Conservation (phyloP, 2,329 filamentous ascomycete genomes). For the Ceratocystis eucalypticola region DNA sequence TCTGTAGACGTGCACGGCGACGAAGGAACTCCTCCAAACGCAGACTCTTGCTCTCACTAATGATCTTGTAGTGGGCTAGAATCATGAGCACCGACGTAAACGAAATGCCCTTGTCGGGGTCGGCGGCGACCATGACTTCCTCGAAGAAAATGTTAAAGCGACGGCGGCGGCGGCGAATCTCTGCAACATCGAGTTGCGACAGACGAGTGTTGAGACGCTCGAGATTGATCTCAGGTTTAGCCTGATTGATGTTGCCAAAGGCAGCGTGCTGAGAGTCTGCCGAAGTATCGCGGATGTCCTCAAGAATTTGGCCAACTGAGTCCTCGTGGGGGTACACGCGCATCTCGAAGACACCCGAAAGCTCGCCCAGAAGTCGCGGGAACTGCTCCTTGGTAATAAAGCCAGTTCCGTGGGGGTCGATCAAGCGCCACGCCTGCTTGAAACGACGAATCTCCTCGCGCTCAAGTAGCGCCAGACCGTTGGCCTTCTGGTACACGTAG, state of each 20-base stretch:
- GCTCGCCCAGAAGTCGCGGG: conserved; percentile 73
- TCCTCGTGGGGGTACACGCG: conserved; percentile 87
- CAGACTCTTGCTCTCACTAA: conserved; percentile 92
- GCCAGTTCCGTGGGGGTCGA: conserved; percentile 80
- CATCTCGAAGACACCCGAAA: conserved; percentile 95
- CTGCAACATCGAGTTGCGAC: conserved; percentile 55
- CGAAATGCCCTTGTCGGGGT: conserved; percentile 76
- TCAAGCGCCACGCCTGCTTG: conserved; percentile 96
- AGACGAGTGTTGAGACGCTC: conserved; percentile 62
- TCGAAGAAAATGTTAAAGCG: conserved; percentile 94
- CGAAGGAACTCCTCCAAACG: conserved; percentile 89
- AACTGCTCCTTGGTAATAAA: conserved; percentile 86
- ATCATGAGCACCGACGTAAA: conserved; percentile 92
- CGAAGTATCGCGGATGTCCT: conserved; percentile 55
- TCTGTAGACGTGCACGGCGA: conserved; percentile 75
- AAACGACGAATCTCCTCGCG: conserved; percentile 90
- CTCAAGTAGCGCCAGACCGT: conserved; percentile 78
- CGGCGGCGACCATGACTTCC: conserved; percentile 85
- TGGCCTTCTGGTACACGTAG: conserved; percentile 95
- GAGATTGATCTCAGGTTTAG: conserved; percentile 53
- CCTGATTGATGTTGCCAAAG: conserved; percentile 38
- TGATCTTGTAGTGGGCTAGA: conserved; percentile 95
- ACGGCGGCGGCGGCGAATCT: conserved; percentile 60
- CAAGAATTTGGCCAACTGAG: conserved; percentile 73
- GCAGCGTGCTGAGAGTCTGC: conserved; percentile 38